Evolutionary conservation across 495 filamentous ascomycete species (phyloP).

Genomic region (Annulohypoxylon moriforme): DNA sequence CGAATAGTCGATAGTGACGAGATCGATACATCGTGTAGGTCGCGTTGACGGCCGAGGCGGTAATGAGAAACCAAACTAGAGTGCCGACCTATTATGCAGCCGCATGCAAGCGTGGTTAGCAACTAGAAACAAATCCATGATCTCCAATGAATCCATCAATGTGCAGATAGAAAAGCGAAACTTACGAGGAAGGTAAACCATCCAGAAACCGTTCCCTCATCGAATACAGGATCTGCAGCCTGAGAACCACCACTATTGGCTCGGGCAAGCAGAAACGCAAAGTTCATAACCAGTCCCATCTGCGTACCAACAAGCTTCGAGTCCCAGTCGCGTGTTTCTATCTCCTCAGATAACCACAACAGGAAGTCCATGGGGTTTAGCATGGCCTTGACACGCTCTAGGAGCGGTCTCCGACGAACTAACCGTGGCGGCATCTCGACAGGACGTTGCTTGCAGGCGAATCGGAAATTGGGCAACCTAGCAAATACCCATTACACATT

Average conservation of each 20-base stretch:
- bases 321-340: constrained; percentile 90
- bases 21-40: constrained; percentile 84
- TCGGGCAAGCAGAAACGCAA: constrained; percentile 82
- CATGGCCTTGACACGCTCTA: constrained; percentile 78
- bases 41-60: constrained; percentile 76
- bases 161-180: constrained; percentile 36
- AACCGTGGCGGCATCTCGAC: constrained; percentile 65
- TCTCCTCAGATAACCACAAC: constrained; percentile 87
- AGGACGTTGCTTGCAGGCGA: constrained; percentile 12
- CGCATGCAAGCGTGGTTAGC: constrained; percentile 15
- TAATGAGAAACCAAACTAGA: constrained; percentile 72
- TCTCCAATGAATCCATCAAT: not conserved
- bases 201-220: constrained; percentile 68
- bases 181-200: constrained; percentile 84
- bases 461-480: not conserved
- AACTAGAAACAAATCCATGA: not conserved
- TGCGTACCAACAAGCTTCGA: constrained; percentile 79
- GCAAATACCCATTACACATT: constrained; percentile 22
- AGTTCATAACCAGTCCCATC: constrained; percentile 78
- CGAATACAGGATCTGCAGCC: constrained; percentile 84
- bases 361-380: constrained; percentile 90
- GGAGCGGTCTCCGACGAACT: constrained; percentile 79
- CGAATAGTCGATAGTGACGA: constrained; percentile 91
- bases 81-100: constrained; percentile 67
- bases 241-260: constrained; percentile 68